Base-by-base conservation (phyloP, 2,329 filamentous ascomycete genomes). In the Pyrenophora tritici-repentis region DNA sequence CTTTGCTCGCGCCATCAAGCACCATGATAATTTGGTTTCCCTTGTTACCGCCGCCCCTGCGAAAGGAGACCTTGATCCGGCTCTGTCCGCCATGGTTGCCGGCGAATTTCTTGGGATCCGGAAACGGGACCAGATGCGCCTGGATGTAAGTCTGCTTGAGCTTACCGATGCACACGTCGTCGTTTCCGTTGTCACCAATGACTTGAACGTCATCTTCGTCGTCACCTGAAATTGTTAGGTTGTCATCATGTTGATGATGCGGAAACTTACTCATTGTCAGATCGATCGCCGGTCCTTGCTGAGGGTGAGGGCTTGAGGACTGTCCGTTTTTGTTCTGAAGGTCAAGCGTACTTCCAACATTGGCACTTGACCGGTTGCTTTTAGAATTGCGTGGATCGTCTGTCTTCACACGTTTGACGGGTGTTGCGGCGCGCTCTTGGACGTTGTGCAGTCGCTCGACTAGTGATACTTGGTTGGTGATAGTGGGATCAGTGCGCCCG, bases 91-190 rank as follows among this genome's bases (percentile, higher is more conserved):
- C 74, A 36, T 82, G 77, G 59, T 83, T 85, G 8, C 88, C 76
- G 16, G 81, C 77, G 51, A 83, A 79, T 18, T 81, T 79, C 24
- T 82, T 82, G 1, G 87, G 85, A 62, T 86, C 90, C 0, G 86
- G 85, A 2, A 80, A 83, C 1, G 90, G 91, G 2, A 93, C 84
- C 31, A 79, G 76, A 62, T 84, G 81, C 54, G 87, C 88, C 56
- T 86, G 85, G 35, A 94, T 78, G 46, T 78, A 83, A 2, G 86
- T 83, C 14, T 81, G 82, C 47, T 90, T 86, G 16, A 95, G 74
- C 74, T 88, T 88, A 35, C 91, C 91, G 66, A 89, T 91, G 73
- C 90, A 95, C 3, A 95, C 87, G 65, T 90, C 85, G 66, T 90
- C 84, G 16, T 86, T 81, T 39, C 79, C 82, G 24, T 84, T 79